Base-by-base conservation (phyloP, 2,329 filamentous ascomycete genomes). In the Epichloe aotearoae region DNA sequence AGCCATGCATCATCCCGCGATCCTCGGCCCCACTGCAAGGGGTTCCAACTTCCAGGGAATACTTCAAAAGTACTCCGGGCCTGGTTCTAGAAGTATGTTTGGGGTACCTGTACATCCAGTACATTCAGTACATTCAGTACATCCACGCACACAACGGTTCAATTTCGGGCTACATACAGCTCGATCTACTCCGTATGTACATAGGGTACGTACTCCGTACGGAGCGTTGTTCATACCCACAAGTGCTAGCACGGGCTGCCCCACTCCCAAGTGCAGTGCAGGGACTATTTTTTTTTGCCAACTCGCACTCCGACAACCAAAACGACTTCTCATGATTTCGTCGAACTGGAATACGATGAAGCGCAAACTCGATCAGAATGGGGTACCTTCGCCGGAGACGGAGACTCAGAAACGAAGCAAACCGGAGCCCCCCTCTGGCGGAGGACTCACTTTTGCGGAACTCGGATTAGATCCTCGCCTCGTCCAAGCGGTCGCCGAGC, bases 401-500 rank as follows among this genome's bases (percentile, higher is more conserved):
- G 52, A 58, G 50, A 51, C 34, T 5, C 43, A 58, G 37, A 53
- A 53, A 17, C 59, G 58, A 34, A 56, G 47, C 39, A 49, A 61
- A 42, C 17, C 46, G 4, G 57, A 62, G 37, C 55, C 62, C 39
- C 65, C 72, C 17, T 63, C 69, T 36, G 60, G 62, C 20, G 57
- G 62, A 37, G 67, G 73, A 19, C 64, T 70, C 49, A 80, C 81
- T 3, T 98, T 97, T 63, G 75, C 83, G 56, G 77, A 81, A 51
- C 77, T 97, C 54, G 82, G 82, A 55, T 81, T 98, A 54, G 93
- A 98, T 64, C 71, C 88, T 10, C 82, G 93, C 57, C 73, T 98
- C 33, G 74, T 96, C 36, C 88, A 95, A 72, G 89, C 86, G 50
- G 78, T 97, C 58, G 84, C 84, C 45, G 83, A 86, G 64, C 85